Evolutionary conservation across 257 asterid genomes (phyloP).

Genomic region (Plectranthus barbatus): DNA sequence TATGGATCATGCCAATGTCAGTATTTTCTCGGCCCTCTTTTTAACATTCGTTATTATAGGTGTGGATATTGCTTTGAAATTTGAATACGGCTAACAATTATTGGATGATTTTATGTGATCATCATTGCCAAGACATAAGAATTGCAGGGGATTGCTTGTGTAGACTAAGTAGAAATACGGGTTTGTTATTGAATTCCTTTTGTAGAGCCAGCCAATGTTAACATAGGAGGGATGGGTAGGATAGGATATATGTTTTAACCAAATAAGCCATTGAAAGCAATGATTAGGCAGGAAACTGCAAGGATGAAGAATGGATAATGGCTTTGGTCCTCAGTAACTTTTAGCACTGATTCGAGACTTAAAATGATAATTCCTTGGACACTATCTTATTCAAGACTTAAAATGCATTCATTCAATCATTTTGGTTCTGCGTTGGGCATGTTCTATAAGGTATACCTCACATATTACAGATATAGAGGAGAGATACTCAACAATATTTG

Average conservation of each 20-base stretch:
- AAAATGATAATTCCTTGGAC: neutral
- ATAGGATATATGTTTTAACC: neutral
- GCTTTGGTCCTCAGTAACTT: neutral
- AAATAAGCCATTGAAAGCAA: neutral
- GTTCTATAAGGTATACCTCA: neutral
- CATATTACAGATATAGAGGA: neutral
- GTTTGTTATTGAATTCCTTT: neutral
- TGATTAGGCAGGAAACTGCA: neutral
- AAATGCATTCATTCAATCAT: neutral
- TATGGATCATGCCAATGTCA: constrained; percentile 50
- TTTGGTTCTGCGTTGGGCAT: neutral
- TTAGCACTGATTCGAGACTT: too few relatives aligned
- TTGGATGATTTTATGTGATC: neutral
- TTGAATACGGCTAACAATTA: neutral
- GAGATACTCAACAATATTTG: too few relatives aligned
- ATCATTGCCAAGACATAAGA: neutral
- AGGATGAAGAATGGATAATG: neutral
- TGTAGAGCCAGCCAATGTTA: neutral
- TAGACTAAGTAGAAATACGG: neutral
- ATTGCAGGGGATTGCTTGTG: neutral
- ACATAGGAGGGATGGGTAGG: neutral
- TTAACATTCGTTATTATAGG: neutral
- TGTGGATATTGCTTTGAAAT: too few relatives aligned
- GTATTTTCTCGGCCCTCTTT: constrained; percentile 4
- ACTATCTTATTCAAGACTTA: neutral